Evolutionary conservation across 129 eudicot species (phyloP).

Genomic region (Sambucus nigra): DNA sequence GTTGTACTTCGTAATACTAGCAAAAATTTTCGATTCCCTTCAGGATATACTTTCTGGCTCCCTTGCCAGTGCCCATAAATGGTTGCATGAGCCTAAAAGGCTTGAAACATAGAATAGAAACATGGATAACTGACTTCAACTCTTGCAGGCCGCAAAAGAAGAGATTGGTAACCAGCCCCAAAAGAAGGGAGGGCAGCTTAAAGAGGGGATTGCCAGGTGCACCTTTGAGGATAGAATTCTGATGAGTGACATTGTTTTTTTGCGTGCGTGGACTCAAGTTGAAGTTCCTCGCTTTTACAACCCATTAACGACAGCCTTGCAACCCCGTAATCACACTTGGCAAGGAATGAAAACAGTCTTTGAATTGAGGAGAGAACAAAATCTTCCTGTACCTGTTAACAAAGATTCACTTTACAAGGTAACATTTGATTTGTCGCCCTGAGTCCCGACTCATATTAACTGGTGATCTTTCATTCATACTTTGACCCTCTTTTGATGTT

Average conservation of each 20-base stretch:
- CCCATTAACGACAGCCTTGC: conserved; percentile 89
- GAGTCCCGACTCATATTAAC: no score
- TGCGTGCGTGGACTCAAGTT: conserved; percentile 94
- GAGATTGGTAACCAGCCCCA: conserved; percentile 61
- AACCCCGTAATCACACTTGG: conserved; percentile 83
- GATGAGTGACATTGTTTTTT: conserved; percentile 87
- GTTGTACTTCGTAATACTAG: not conserved
- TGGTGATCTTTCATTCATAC: not conserved
- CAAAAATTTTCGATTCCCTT: not conserved
- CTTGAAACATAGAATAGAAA: not conserved
- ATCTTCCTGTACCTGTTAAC: conserved; percentile 69
- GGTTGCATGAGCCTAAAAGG: not conserved
- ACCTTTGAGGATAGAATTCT: conserved; percentile 93
- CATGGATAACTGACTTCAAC: not conserved
- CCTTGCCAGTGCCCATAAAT: not conserved
- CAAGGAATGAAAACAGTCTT: conserved; percentile 90
- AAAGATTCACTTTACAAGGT: conserved; percentile 90
- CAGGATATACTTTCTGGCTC: not conserved
- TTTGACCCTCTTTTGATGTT: not conserved
- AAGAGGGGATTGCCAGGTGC: conserved; percentile 94
- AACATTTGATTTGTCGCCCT: conserved; percentile 2
- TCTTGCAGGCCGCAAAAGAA: conserved; percentile 73
- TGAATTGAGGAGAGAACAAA: conserved; percentile 58
- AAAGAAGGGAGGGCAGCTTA: conserved; percentile 45
- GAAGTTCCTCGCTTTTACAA: conserved; percentile 80